Evolutionary conservation across 768 basidiomycete genomes (phyloP), one percentile per base, ranked within the genome.

Genomic region (Tricholoma terreum): DNA sequence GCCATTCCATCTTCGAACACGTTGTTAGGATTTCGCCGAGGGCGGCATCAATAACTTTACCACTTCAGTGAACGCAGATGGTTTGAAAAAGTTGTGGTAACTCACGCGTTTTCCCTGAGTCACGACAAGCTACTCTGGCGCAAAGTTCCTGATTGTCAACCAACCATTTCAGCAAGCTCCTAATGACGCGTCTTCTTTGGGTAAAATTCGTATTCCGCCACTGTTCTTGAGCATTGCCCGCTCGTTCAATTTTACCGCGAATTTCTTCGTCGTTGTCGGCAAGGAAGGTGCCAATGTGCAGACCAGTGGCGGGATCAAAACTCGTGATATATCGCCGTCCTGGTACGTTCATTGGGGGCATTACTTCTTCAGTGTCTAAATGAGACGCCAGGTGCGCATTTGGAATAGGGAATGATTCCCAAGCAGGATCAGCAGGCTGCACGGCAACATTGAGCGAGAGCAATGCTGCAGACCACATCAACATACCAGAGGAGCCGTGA

Each of bases 11-110:
- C 70, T 99, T 99, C 10, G 92, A 90, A 67, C 92, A 90, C 0
- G 94, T 97, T n/a, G 90, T 91, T 42, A 99, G 67, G 61, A 98
- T 90, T 73, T 99, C 97, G 34, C 97, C 97, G 38, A 99, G 79
- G 2, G 91, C 88, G 31, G 95, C 94, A 64, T 98, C 96, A 58
- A 98, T 80, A 69, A 95, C 95, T 97, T 61, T 50, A 54, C 36
- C 3, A 19, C 31, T 45, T 36, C 38, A 56, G 30, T 22, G 27
- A 34, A 30, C 8, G 38, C 27, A 9, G 3, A 55, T 42, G 31
- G 34, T 5, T 10, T 2, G 11, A 40, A 45, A 38, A 46, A 19
- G 6, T 3, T 15, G 38, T 38, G 6, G 14, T 35, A 30, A 81
- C 89, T 71, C 64, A 92, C 92, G 74, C 24, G 95, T 98, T 80